Conservation (phyloP, 805 yeast species). For the Lipomyces lipofer region DNA sequence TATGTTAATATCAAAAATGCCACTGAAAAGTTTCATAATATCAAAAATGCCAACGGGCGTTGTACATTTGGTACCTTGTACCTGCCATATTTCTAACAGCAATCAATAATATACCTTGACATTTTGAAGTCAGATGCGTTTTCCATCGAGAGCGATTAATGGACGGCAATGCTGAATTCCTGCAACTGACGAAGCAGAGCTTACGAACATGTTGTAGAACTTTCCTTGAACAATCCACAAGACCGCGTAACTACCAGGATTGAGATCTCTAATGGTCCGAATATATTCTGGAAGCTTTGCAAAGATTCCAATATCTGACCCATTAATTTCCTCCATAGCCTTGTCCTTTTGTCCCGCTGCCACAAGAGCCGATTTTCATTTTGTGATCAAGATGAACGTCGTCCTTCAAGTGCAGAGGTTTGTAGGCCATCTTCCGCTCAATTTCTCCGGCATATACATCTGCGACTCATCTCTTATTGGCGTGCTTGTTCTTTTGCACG, state of each 20-base stretch:
- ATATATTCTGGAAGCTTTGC: not conserved
- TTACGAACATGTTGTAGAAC: too few species aligned
- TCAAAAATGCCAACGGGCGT: too few species aligned
- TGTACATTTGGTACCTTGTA: too few species aligned
- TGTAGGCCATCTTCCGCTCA: not conserved
- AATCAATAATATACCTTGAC: too few species aligned
- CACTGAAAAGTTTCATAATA: too few species aligned
- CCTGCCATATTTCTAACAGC: too few species aligned
- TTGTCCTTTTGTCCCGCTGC: not conserved
- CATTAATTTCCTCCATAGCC: not conserved
- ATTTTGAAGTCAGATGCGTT: too few species aligned
- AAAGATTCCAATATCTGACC: not conserved
- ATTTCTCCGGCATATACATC: not conserved
- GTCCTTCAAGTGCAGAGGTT: not conserved
- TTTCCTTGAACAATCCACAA: too few species aligned
- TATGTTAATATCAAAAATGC: too few species aligned
- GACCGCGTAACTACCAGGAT: not conserved
- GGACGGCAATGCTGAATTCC: too few species aligned
- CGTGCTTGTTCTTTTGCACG: not conserved
- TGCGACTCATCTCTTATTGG: not conserved
- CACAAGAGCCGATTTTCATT: not conserved
- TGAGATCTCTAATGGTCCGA: not conserved
- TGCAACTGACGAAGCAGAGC: too few species aligned
- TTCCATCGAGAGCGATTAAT: too few species aligned
- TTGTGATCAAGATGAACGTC: not conserved